Evolutionary conservation across 2,329 filamentous ascomycete genomes (phyloP), one percentile per base, ranked within the genome.

Genomic region (Trichoderma gracile): DNA sequence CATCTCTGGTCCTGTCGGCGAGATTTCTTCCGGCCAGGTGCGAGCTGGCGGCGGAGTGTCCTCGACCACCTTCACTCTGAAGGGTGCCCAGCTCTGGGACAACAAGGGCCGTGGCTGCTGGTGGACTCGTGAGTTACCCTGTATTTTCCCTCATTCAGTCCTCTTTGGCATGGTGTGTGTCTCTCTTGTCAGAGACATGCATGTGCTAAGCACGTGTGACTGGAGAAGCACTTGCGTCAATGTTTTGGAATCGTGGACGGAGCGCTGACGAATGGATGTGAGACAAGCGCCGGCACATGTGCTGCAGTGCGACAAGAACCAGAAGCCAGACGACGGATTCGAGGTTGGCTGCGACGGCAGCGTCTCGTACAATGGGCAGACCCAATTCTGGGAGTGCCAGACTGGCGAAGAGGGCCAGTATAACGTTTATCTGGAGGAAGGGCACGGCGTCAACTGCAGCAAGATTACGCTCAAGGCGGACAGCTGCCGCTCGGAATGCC

Each of bases 1-100:
- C 64, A 74, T 77, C 19, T 78, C 79, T 33, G 85, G 86, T n/a
- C 72, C 77, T 4, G 76, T 90, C 47, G 86, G 85, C 12, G 83
- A 90, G 72, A 78, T 90, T 43, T 70, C 67, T 59, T 85, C 88
- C 72, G 88, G 88, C 9, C 87, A 90, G 76, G 80, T 71, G 46
- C 67, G 70, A 53, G 68, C 88, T 50, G 82, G 84, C 43, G 82
- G 82, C 47, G 77, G 76, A 23, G 73, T 84, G 14, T 67, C 75
- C 5, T 71, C 79, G 53, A 80, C 80, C 15, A 77, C 80, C 9
- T 89, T 84, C 72, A 86, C 80, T 64, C 80, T 89, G 69, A 78
- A 81, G 67, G 77, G 78, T 17, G 79, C 80, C 58, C 81, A 83
- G 23, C 80, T 90, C 66, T 83, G 78, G 19, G 87, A 89, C 71